These are phyloP conservation scores for Singerocomus inundabilis DNA, from an alignment of 1,284 basidiomycete genomes.

Conservation along the genomic window DNA sequence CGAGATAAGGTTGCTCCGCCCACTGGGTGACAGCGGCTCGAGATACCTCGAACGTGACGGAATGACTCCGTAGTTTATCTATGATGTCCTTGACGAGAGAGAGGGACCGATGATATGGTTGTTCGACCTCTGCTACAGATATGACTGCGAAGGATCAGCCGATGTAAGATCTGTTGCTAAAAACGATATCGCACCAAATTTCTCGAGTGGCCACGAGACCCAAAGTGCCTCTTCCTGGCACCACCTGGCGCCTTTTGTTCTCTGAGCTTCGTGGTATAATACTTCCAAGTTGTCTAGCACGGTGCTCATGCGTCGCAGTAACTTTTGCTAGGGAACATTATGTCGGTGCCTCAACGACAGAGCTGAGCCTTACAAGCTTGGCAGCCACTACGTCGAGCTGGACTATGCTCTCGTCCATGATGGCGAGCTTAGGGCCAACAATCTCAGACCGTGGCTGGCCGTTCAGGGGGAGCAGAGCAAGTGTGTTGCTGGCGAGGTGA, in stretches of 20 bases:
- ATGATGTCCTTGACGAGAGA: slow-evolving; percentile 55
- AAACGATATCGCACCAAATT: slow-evolving; percentile 52
- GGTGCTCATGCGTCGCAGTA: slow-evolving; percentile 60
- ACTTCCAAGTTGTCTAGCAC: slow-evolving; percentile 62
- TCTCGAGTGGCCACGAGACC: slow-evolving; percentile 77
- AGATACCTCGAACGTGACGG: slow-evolving; percentile 64
- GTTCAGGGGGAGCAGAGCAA: slow-evolving; percentile 50
- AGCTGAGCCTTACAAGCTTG: slow-evolving; percentile 55
- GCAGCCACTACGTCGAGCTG: slow-evolving; percentile 57
- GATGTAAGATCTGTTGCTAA: neutral
- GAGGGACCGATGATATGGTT: slow-evolving; percentile 68
- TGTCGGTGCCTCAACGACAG: neutral
- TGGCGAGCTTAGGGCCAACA: slow-evolving; percentile 57
- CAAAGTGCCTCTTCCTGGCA: slow-evolving; percentile 67
- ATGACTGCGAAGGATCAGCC: slow-evolving; percentile 44
- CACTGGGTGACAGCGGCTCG: slow-evolving; percentile 58
- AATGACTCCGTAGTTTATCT: slow-evolving; percentile 59
- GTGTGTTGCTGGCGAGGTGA: slow-evolving; percentile 51
- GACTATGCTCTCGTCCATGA: slow-evolving; percentile 64
- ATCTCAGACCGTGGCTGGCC: slow-evolving; percentile 54
- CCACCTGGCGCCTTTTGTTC: slow-evolving; percentile 67
- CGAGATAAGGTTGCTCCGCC: slow-evolving; percentile 62
- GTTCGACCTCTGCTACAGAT: slow-evolving; percentile 53
- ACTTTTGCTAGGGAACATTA: slow-evolving; percentile 52
- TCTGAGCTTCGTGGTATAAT: slow-evolving; percentile 64